These are phyloP conservation scores for Pseudotsuga menziesii DNA, from an alignment of 75 land plant species.

Conservation along the genomic window DNA sequence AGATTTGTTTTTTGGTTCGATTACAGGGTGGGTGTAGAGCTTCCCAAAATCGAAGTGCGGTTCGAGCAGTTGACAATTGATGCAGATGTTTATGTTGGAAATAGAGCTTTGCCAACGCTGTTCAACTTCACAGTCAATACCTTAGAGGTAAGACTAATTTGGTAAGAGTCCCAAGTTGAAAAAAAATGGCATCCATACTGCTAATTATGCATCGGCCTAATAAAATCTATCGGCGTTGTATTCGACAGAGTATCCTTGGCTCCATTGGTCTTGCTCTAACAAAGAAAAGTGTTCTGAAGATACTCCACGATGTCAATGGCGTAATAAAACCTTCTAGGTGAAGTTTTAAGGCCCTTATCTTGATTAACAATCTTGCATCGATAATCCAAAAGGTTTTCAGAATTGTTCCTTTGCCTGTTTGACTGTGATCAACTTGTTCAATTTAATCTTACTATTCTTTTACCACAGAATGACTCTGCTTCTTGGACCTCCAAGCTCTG, in stretches of 20 bases:
- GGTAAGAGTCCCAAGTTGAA: not conserved
- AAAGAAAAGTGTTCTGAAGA: constrained; percentile 21
- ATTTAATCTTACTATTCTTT: not conserved
- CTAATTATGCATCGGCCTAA: not conserved
- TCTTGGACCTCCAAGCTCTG: constrained; percentile 18
- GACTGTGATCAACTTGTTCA: not conserved
- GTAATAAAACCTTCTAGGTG: constrained; percentile 51
- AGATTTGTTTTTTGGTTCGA: constrained; percentile 4
- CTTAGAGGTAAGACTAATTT: constrained; percentile 6
- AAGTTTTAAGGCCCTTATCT: not conserved
- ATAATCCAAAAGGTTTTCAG: not conserved
- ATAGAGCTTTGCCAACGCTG: constrained; percentile 61
- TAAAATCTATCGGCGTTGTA: not conserved
- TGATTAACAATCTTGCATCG: not conserved
- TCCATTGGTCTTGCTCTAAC: constrained; percentile 24
- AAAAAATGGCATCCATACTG: not conserved
- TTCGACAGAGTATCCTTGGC: constrained; percentile 29
- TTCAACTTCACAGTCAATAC: constrained; percentile 25
- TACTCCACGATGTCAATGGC: constrained; percentile 56
- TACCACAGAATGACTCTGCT: constrained; percentile 21
- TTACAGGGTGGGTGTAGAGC: constrained; percentile 56
- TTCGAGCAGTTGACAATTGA: constrained; percentile 49
- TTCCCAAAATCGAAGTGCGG: constrained; percentile 67
- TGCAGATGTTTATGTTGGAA: constrained; percentile 52
- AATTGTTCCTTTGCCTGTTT: not conserved